A percentile compares a stretch with the other conserved stretches of the same genome.
Conservation (phyloP, 768 basidiomycete genomes). For the Termitomyces sp. region DNA sequence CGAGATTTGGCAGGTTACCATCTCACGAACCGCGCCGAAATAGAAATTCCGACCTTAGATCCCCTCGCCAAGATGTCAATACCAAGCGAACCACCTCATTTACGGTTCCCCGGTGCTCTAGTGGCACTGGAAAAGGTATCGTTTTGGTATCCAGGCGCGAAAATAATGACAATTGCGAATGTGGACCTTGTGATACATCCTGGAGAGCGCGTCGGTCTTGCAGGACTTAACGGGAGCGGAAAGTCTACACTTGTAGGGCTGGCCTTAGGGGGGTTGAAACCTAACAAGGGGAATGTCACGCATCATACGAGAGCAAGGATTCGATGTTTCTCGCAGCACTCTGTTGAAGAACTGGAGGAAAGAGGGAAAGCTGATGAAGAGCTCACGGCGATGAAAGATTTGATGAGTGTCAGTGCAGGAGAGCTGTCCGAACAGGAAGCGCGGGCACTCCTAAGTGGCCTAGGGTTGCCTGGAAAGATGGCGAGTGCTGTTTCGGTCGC, state of each 20-base stretch:
- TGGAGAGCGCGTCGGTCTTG: constrained; percentile 21
- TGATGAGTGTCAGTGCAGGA: constrained; percentile 15
- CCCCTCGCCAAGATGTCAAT: constrained; percentile 27
- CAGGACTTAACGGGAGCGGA: constrained; percentile 35
- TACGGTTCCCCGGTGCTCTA: constrained; percentile 21
- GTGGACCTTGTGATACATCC: constrained; percentile 20
- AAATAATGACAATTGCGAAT: constrained; percentile 13
- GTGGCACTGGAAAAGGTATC: constrained; percentile 19
- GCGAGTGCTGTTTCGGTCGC: constrained; percentile 36
- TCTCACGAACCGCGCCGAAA: constrained; percentile 29
- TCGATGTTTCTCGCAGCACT: constrained; percentile 60
- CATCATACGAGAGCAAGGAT: constrained; percentile 50
- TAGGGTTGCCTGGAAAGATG: constrained; percentile 38
- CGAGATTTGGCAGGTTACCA: constrained; percentile 44
- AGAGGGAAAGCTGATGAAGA: constrained; percentile 21
- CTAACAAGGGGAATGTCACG: constrained; percentile 41
- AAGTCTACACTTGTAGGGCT: constrained; percentile 38
- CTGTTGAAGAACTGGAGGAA: constrained; percentile 43
- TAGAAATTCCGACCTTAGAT: constrained; percentile 35
- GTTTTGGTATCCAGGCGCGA: constrained; percentile 19
- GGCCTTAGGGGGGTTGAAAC: constrained; percentile 23
- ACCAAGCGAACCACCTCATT: constrained; percentile 19
- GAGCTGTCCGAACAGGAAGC: constrained; percentile 32
- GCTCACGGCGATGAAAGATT: constrained; percentile 16
- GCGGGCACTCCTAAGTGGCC: constrained; percentile 34